Conservation (phyloP, 345 rosid genomes). For the Gossypium stocksii region DNA sequence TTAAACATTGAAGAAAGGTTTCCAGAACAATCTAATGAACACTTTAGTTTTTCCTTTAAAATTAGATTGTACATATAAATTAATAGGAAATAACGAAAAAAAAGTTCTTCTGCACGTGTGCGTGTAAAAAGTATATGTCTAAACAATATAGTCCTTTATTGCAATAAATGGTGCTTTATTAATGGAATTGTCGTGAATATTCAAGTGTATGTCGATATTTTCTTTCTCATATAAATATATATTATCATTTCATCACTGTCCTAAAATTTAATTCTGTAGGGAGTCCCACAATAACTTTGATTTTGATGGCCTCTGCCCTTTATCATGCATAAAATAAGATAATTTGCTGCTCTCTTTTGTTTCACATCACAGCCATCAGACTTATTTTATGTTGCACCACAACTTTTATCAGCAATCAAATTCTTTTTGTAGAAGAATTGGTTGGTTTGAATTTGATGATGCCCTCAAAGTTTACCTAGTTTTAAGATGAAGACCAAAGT, state of each 20-base stretch:
- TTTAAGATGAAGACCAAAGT: not conserved
- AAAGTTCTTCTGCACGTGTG: not conserved
- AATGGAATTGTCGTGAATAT: constrained; percentile 5
- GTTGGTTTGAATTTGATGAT: not conserved
- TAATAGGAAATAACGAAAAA: not conserved
- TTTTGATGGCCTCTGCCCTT: constrained; percentile 8
- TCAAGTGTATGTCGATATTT: not conserved
- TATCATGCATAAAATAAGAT: not conserved
- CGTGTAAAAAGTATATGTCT: not conserved
- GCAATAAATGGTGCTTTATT: constrained; percentile 11
- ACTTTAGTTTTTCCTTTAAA: too few species aligned
- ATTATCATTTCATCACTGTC: not conserved
- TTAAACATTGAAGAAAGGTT: too few species aligned
- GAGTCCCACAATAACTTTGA: constrained; percentile 3
- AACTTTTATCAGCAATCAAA: not conserved
- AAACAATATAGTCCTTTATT: not conserved
- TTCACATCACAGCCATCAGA: not conserved
- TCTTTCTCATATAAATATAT: not conserved
- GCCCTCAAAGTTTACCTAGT: not conserved
- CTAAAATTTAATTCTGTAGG: not conserved
- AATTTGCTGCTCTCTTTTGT: not conserved
- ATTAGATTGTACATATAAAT: not conserved
- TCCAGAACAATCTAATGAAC: too few species aligned
- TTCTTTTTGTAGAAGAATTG: not conserved
- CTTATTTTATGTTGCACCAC: not conserved